Evolutionary conservation across 768 basidiomycete species (phyloP).

Genomic region (Collybia mongolica): DNA sequence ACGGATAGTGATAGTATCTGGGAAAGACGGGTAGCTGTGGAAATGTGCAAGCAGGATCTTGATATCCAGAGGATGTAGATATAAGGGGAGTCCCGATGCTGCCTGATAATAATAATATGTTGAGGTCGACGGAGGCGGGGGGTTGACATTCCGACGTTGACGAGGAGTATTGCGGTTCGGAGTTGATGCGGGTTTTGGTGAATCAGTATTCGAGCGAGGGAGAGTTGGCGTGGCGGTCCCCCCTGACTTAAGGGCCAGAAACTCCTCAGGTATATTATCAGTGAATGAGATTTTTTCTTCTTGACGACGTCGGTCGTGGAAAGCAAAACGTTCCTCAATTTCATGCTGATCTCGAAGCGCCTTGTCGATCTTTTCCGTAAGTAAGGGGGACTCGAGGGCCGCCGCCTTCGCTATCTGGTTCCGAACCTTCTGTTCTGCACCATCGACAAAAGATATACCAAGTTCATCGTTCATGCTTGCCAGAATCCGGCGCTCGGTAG

Average conservation of each 20-base stretch:
- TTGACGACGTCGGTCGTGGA: constrained; percentile 26
- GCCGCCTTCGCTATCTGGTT: constrained; percentile 77
- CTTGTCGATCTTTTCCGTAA: constrained; percentile 65
- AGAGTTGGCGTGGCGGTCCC: constrained; percentile 12
- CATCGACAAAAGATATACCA: constrained; percentile 76
- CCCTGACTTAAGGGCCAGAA: constrained; percentile 44
- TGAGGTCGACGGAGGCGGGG: constrained; percentile 82
- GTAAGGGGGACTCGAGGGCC: constrained; percentile 68
- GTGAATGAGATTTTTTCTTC: constrained; percentile 19
- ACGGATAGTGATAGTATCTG: constrained; percentile 75
- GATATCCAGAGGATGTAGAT: constrained; percentile 95
- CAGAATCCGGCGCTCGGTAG: constrained; percentile 64
- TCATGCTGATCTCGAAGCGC: constrained; percentile 56
- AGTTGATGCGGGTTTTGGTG: constrained; percentile 11
- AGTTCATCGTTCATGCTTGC: constrained; percentile 72
- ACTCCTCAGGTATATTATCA: constrained; percentile 55
- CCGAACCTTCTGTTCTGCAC: constrained; percentile 71
- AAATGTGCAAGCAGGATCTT: constrained; percentile 87
- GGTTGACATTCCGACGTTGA: constrained; percentile 78
- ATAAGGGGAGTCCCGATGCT: constrained; percentile 85
- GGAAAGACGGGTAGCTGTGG: constrained; percentile 78
- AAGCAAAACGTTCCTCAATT: constrained; percentile 41
- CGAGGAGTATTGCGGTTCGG: constrained; percentile 44
- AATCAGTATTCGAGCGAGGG: constrained; percentile 4
- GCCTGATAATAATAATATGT: constrained; percentile 98